These are phyloP conservation scores for Hirsutella minnesotensis DNA, from an alignment of 2,329 filamentous ascomycete species.

Conservation along the genomic window DNA sequence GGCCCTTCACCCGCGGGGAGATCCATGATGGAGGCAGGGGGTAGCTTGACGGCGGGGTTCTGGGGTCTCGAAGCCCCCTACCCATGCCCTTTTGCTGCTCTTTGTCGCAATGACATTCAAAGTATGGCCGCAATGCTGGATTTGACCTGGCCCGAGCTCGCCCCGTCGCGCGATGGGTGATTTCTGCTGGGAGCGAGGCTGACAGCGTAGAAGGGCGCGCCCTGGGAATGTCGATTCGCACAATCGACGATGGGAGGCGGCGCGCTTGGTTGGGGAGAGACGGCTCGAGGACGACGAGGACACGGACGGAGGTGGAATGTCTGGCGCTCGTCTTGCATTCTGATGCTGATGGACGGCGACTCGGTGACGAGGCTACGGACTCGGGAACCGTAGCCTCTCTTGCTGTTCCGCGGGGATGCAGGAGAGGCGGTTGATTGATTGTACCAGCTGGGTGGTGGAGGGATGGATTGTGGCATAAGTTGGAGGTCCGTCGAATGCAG, in stretches of 20 bases:
- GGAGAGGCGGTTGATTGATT: not conserved
- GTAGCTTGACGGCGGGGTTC: constrained; percentile 9
- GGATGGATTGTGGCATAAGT: too few relatives aligned
- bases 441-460: too few relatives aligned
- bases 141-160: not conserved
- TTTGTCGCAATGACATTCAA: constrained; percentile 1
- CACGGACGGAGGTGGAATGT: not conserved
- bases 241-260: not conserved
- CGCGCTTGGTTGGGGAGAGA: not conserved
- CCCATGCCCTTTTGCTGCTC: constrained; percentile 3
- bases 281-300: not conserved
- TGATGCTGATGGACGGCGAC: not conserved
- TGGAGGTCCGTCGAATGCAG: too few relatives aligned
- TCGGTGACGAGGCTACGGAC: not conserved
- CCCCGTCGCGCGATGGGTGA: not conserved
- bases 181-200: not conserved
- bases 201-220: not conserved
- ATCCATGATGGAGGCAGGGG: constrained; percentile 16
- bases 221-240: too few relatives aligned
- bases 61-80: constrained; percentile 3
- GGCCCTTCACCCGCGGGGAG: constrained; percentile 38
- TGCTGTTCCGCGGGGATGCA: not conserved
- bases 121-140: not conserved
- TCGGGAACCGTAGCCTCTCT: not conserved
- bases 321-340: not conserved